A percentile compares a stretch with the other conserved stretches of the same genome.
phyloP scores from a whole-genome alignment of 2,329 filamentous ascomycete genomes.

The Aspergillus hortae region DNA sequence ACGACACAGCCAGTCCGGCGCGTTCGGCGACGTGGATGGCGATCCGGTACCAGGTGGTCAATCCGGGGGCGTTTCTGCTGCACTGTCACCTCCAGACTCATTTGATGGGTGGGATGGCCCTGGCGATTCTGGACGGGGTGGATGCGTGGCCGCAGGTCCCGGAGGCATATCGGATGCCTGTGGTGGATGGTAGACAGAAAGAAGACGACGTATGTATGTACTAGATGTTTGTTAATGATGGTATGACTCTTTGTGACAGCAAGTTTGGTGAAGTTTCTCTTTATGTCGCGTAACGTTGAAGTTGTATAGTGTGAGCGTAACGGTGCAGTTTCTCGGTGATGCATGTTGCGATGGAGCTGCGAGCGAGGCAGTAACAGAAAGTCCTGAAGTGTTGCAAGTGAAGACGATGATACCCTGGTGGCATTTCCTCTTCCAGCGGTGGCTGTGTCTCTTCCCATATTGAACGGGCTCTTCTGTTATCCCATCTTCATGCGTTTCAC shows the following conservation, averaged over 20 bases:
- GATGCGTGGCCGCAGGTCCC: slow-evolving; percentile 43
- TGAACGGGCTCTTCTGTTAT: no score
- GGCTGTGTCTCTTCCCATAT: no score
- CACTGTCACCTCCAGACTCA: slow-evolving; percentile 54
- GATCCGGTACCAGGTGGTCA: slow-evolving; percentile 46
- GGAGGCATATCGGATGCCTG: slow-evolving; percentile 2
- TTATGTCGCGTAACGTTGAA: neutral
- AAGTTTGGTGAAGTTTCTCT: neutral
- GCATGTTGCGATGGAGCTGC: no score
- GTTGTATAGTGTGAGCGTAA: neutral
- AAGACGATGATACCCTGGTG: no score
- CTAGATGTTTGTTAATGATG: neutral
- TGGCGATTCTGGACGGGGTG: slow-evolving; percentile 48
- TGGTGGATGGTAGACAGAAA: neutral
- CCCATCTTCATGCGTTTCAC: neutral
- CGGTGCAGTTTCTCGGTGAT: no score
- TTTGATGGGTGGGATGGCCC: slow-evolving; percentile 48
- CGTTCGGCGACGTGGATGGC: slow-evolving; percentile 40
- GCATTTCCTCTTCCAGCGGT: no score
- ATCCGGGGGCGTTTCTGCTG: slow-evolving; percentile 49
- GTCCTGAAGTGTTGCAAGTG: no score
- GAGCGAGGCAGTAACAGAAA: no score
- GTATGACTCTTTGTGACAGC: neutral
- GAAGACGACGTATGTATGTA: neutral
- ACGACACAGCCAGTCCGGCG: slow-evolving; percentile 34